A percentile compares a stretch with the other conserved stretches of the same genome.
Conservation (phyloP, 192 early-diverging fungal species). For the Mortierella hygrophila region DNA sequence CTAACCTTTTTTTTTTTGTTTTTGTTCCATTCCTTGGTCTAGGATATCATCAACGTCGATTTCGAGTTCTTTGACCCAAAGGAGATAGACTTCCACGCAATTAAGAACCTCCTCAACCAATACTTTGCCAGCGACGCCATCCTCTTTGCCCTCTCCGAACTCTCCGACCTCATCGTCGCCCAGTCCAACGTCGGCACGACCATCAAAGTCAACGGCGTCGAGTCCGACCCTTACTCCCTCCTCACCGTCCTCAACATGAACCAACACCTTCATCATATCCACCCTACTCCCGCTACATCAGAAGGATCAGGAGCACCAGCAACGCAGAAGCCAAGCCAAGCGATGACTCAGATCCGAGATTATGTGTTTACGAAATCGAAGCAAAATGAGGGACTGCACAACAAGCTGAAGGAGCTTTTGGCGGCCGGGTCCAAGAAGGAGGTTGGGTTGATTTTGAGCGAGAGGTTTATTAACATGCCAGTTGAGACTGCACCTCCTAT, state of each 20-base stretch:
- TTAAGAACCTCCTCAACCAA: slow-evolving; percentile 88
- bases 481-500: slow-evolving; percentile 92
- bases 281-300: slow-evolving; percentile 16
- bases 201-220: slow-evolving; percentile 87
- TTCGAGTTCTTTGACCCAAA: slow-evolving; percentile 97
- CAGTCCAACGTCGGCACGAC: slow-evolving; percentile 86
- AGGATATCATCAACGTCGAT: slow-evolving; percentile 85
- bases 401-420: slow-evolving; percentile 51
- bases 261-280: slow-evolving; percentile 62
- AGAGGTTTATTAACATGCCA: slow-evolving; percentile 97
- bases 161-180: slow-evolving; percentile 86
- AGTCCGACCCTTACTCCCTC: slow-evolving; percentile 90
- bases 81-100: slow-evolving; percentile 89
- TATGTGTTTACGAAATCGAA: slow-evolving; percentile 79
- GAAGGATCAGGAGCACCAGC: slow-evolving; percentile 4
- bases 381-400: slow-evolving; percentile 53
- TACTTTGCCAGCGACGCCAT: slow-evolving; percentile 87
- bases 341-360: slow-evolving; percentile 62
- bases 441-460: slow-evolving; percentile 83
- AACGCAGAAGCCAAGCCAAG: slow-evolving; percentile 57
- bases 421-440: slow-evolving; percentile 44
- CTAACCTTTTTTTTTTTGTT: too few relatives aligned
- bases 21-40: too few relatives aligned
- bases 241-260: slow-evolving; percentile 82
- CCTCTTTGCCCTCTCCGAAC: slow-evolving; percentile 75